phyloP scores from a whole-genome alignment of 2,329 filamentous ascomycete genomes.

The Cephalotrichum gorgonifer region DNA sequence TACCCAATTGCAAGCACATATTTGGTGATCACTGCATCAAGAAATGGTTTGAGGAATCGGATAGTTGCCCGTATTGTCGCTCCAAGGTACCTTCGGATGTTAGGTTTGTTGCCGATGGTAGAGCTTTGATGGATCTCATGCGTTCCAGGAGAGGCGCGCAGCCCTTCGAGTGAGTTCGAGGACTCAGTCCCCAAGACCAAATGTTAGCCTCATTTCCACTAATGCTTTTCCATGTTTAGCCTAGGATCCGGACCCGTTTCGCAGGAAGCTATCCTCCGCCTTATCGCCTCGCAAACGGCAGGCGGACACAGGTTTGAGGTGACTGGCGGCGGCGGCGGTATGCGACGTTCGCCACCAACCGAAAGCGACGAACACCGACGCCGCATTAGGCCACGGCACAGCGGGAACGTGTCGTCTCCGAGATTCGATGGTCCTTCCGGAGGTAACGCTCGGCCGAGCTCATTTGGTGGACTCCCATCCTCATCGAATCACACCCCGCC shows the following conservation, averaged over 20 bases:
- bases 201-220: neutral
- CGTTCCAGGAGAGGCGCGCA: neutral
- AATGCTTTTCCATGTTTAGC: neutral
- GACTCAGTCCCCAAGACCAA: neutral
- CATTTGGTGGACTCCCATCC: neutral
- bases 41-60: slow-evolving; percentile 53
- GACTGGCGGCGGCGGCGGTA: neutral
- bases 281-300: neutral
- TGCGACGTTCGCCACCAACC: slow-evolving; percentile 3
- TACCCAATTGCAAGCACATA: slow-evolving; percentile 53
- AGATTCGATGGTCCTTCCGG: neutral
- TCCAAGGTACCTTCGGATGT: slow-evolving; percentile 46
- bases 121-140: slow-evolving; percentile 4
- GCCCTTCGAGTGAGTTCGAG: neutral
- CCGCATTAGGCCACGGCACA: slow-evolving; percentile 5
- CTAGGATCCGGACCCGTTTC: neutral
- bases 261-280: neutral
- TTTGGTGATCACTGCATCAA: slow-evolving; percentile 56
- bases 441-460: neutral
- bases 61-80: slow-evolving; percentile 55
- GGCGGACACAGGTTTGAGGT: neutral
- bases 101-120: neutral
- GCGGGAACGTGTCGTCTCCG: neutral
- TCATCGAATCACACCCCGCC: slow-evolving; percentile 1
- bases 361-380: slow-evolving; percentile 1